Evolutionary conservation across 2,329 filamentous ascomycete genomes (phyloP).

Genomic region (Bipolaris zeicola): DNA sequence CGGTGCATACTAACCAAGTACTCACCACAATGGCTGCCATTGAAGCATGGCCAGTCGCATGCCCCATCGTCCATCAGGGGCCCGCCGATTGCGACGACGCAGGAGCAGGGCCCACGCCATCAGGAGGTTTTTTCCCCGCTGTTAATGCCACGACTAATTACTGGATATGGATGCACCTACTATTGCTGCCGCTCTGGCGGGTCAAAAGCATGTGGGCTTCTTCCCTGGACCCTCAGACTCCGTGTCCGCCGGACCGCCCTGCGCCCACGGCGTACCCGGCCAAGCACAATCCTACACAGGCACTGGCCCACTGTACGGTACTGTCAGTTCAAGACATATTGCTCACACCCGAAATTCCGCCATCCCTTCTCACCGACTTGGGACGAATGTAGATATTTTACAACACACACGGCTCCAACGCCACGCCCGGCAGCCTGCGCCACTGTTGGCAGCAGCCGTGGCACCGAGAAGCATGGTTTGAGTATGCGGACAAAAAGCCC

Average conservation of each 20-base stretch:
- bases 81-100: conserved; percentile 7
- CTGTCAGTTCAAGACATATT: not conserved
- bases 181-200: conserved; percentile 6
- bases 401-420: not conserved
- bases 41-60: too few species aligned
- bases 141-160: not conserved
- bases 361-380: not conserved
- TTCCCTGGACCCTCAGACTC: conserved; percentile 13
- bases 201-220: conserved; percentile 6
- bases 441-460: not conserved
- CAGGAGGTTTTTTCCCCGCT: not conserved
- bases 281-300: not conserved
- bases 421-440: not conserved
- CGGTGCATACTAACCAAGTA: too few species aligned
- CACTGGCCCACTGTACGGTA: not conserved
- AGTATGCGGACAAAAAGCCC: not conserved
- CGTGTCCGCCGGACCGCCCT: not conserved
- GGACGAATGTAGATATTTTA: too few species aligned
- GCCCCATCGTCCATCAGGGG: not conserved
- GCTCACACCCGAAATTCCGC: not conserved
- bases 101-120: conserved; percentile 6
- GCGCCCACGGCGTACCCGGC: conserved; percentile 1
- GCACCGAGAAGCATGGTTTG: not conserved
- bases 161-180: too few species aligned
- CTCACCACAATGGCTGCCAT: too few species aligned